phyloP scores from a whole-genome alignment of 2,329 filamentous ascomycete species.

The Chaetomium strumarium region DNA sequence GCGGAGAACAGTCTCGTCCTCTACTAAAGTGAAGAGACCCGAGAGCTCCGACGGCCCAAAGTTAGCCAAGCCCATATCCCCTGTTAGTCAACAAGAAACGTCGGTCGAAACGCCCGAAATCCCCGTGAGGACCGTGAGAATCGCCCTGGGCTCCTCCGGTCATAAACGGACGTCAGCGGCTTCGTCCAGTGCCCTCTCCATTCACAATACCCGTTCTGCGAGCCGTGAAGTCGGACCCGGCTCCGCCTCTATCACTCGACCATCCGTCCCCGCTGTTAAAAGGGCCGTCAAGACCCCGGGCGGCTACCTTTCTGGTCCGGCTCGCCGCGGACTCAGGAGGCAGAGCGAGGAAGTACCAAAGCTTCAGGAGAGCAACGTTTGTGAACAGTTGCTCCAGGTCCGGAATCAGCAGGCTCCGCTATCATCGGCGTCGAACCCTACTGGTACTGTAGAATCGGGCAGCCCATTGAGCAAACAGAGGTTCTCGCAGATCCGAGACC shows the following conservation, averaged over 20 bases:
- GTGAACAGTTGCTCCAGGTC: slow-evolving; percentile 26
- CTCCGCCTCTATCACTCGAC: slow-evolving; percentile 38
- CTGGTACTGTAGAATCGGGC: slow-evolving; percentile 51
- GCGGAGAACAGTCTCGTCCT: slow-evolving; percentile 45
- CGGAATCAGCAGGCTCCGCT: slow-evolving; percentile 37
- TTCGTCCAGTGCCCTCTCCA: slow-evolving; percentile 34
- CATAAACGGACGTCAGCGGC: slow-evolving; percentile 33
- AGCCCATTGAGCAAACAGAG: too few species aligned
- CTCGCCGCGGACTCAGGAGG: slow-evolving; percentile 64
- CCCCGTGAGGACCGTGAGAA: slow-evolving; percentile 48
- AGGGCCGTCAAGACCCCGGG: slow-evolving; percentile 69
- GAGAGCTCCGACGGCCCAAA: slow-evolving; percentile 28
- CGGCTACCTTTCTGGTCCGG: slow-evolving; percentile 73
- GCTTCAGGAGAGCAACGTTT: slow-evolving; percentile 21
- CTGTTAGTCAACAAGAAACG: slow-evolving; percentile 13
- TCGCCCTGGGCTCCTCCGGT: slow-evolving; percentile 47
- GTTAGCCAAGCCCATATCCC: slow-evolving; percentile 24
- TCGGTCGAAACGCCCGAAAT: slow-evolving; percentile 48
- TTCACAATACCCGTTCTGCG: slow-evolving; percentile 33
- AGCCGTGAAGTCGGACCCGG: slow-evolving; percentile 43
- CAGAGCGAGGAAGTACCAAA: slow-evolving; percentile 61
- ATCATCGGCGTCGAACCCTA: slow-evolving; percentile 42
- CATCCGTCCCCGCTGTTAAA: slow-evolving; percentile 57
- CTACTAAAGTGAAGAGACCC: slow-evolving; percentile 23
- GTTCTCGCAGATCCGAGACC: too few species aligned